These are phyloP conservation scores for Penicillium fuscoglaucum DNA, from an alignment of 2,329 filamentous ascomycete genomes.

Conservation along the genomic window DNA sequence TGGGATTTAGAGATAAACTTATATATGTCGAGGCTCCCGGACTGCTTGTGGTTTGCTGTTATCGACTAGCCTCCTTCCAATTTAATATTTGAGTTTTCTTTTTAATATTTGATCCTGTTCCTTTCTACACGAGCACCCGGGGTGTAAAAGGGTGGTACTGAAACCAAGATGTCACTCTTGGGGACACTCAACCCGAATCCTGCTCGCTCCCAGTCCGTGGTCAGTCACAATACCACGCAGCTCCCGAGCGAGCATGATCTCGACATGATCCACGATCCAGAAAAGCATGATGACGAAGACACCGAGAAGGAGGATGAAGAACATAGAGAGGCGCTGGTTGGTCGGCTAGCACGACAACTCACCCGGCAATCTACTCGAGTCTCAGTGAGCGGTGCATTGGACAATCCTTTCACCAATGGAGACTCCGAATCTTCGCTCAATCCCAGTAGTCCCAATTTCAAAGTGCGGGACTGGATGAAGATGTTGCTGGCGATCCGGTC, in stretches of 20 bases:
- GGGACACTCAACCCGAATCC: neutral
- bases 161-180: neutral
- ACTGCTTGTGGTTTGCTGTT: neutral
- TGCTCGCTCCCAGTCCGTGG: neutral
- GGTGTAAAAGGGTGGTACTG: neutral
- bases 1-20: neutral
- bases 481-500: slow-evolving; percentile 23
- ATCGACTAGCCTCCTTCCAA: neutral
- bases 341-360: slow-evolving; percentile 11
- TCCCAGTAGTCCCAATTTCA: slow-evolving; percentile 24
- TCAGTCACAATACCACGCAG: neutral
- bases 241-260: neutral
- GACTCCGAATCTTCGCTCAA: slow-evolving; percentile 24
- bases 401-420: slow-evolving; percentile 21
- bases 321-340: neutral
- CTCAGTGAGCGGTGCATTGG: slow-evolving; percentile 14
- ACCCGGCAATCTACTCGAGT: slow-evolving; percentile 25
- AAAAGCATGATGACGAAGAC: neutral
- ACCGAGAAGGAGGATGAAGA: neutral
- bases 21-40: neutral
- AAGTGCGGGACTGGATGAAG: slow-evolving; percentile 24
- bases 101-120: neutral
- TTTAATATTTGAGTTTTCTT: neutral
- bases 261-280: neutral
- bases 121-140: neutral